phyloP scores from a whole-genome alignment of 495 filamentous ascomycete genomes.

The Lasiosphaeris hirsuta region DNA sequence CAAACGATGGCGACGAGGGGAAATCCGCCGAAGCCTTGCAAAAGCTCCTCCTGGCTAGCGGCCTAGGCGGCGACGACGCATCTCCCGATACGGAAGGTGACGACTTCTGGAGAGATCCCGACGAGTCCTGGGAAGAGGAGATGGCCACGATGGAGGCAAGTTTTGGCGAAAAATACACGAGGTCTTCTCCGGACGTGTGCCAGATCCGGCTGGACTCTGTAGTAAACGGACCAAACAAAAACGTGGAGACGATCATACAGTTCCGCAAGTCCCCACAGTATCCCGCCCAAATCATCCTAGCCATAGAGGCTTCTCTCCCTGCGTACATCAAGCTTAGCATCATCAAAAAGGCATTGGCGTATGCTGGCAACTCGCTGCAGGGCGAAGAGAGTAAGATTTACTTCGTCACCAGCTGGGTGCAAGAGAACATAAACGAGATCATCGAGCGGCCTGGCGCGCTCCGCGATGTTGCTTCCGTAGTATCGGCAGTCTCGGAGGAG shows the following conservation, averaged over 20 bases:
- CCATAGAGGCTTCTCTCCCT: conserved; percentile 66
- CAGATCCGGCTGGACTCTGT: conserved; percentile 55
- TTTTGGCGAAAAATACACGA: conserved; percentile 62
- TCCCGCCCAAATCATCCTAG: conserved; percentile 73
- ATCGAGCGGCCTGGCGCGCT: conserved; percentile 79
- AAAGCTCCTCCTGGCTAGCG: conserved; percentile 56
- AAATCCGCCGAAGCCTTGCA: conserved; percentile 77
- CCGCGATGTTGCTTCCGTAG: conserved; percentile 71
- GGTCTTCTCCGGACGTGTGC: conserved; percentile 56
- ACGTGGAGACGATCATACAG: conserved; percentile 47
- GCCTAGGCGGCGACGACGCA: conserved; percentile 18
- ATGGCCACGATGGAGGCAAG: conserved; percentile 76
- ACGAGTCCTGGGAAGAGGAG: conserved; percentile 80
- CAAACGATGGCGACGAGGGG: conserved; percentile 66
- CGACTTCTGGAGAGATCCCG: conserved; percentile 42
- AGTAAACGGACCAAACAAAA: conserved; percentile 38
- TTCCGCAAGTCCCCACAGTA: conserved; percentile 59
- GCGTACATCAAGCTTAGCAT: conserved; percentile 90
- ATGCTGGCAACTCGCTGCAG: conserved; percentile 62
- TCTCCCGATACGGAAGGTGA: conserved; percentile 24
- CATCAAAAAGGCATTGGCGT: conserved; percentile 69
- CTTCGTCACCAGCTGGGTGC: conserved; percentile 85
- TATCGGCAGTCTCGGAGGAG: conserved; percentile 54
- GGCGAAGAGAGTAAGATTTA: conserved; percentile 86
- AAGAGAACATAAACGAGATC: conserved; percentile 69